Evolutionary conservation across 139 green algal genomes (phyloP), one percentile per base, ranked within the genome.

Genomic region (Picochlorum sp.): DNA sequence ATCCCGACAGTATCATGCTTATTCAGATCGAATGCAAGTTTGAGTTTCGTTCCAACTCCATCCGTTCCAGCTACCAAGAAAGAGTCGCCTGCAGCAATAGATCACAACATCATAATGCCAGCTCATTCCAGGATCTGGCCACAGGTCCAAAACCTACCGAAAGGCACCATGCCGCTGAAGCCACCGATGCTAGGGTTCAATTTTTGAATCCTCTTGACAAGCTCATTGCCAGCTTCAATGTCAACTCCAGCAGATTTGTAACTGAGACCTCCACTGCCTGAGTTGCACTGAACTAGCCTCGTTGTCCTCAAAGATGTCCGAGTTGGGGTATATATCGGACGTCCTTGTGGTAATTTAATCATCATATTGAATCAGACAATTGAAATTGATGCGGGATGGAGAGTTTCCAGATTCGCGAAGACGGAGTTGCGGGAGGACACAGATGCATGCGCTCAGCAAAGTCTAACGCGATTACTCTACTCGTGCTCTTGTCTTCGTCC

Each of bases 1-100:
- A 98, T 96, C 66, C 89, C 89, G 57, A 98, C 90, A 2, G 90
- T 98, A 78, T 97, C 89, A 70, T 98, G 91, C 69, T 91, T 95
- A 67, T 85, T 70, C 76, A 98, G 80, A 38, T 96, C 90, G 59
- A 98, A 98, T 0, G 92, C 92, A 13, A 98, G 80, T 79, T 97
- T 98, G 0, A 98, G 87, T 78, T 98, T 98, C 47, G 92, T 98
- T 59, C 92, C 92, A 4, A 98, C 92, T 32, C 92, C 92, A 66
- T 98, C 92, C 6, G 92, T 98, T 65, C 92, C 92, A 15, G 91
- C 85, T 30, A 98, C 93, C 4, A 98, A 72, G 69, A 88, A 98
- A 1, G 76, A 88, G 68, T 98, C 93, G 20, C 84, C 84, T 90
- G 78, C 16, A 75, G 61, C 26, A 21, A 4, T 41, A 34, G 38